Percentiles rank a stretch among this genome's conserved stretches.
phyloP scores from a whole-genome alignment of 352 stramenopile genomes.

The Phytopythium vexans region DNA sequence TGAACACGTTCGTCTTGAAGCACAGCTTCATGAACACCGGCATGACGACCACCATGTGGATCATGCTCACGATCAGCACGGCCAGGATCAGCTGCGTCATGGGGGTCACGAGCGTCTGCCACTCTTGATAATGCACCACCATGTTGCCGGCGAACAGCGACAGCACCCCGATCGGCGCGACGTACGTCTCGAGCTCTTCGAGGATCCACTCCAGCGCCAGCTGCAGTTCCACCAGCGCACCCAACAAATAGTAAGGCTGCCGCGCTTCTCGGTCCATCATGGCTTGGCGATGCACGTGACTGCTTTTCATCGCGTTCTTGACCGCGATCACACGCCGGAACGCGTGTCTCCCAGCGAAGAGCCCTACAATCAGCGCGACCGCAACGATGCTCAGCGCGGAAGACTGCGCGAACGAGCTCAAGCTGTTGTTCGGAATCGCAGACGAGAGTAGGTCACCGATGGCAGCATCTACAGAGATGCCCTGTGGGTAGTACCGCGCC shows the following conservation, averaged over 20 bases:
- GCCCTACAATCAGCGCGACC: slow-evolving; percentile 15
- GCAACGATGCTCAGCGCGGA: slow-evolving; percentile 11
- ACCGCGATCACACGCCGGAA: slow-evolving; percentile 16
- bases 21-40: slow-evolving; percentile 28
- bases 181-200: slow-evolving; percentile 17
- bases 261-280: slow-evolving; percentile 10
- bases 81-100: slow-evolving; percentile 37
- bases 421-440: slow-evolving; percentile 20
- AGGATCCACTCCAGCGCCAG: slow-evolving; percentile 47
- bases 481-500: slow-evolving; percentile 21
- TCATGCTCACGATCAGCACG: slow-evolving; percentile 17
- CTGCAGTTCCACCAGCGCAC: slow-evolving; percentile 42
- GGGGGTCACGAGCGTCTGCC: slow-evolving; percentile 23
- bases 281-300: slow-evolving; percentile 3
- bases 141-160: slow-evolving; percentile 37
- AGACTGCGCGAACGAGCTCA: slow-evolving; percentile 14
- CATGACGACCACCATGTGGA: slow-evolving; percentile 32
- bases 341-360: slow-evolving; percentile 19
- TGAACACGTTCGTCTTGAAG: slow-evolving; percentile 19
- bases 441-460: slow-evolving; percentile 6
- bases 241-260: slow-evolving; percentile 38
- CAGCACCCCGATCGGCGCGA: slow-evolving; percentile 34
- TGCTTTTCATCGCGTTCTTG: slow-evolving; percentile 15
- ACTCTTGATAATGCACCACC: slow-evolving; percentile 39
- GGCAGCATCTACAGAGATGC: background rate